phyloP scores from a whole-genome alignment of 768 basidiomycete genomes.

The Daedalea quercina region DNA sequence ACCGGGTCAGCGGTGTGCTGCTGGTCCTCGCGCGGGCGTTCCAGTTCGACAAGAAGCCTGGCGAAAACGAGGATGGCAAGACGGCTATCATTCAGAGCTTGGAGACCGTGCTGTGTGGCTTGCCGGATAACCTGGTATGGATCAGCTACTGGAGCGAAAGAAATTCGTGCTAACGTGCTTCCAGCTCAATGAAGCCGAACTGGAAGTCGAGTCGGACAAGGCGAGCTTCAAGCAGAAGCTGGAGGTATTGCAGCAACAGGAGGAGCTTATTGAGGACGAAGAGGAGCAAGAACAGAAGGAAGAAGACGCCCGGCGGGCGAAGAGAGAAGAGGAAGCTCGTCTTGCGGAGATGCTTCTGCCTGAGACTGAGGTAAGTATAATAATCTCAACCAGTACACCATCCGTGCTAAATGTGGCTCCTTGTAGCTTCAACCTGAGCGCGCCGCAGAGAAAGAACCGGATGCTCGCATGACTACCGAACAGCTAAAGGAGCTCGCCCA shows the following conservation, averaged over 20 bases:
- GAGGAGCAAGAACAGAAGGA: slow-evolving; percentile 97
- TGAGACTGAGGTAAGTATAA: slow-evolving; percentile 69
- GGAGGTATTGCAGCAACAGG: slow-evolving; percentile 95
- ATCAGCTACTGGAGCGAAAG: neutral
- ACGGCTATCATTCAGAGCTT: slow-evolving; percentile 73
- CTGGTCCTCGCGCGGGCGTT: slow-evolving; percentile 94
- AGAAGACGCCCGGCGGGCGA: slow-evolving; percentile 82
- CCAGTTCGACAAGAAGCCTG: slow-evolving; percentile 76
- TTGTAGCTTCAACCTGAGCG: slow-evolving; percentile 57
- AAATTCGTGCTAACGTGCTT: slow-evolving; percentile 3
- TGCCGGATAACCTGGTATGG: slow-evolving; percentile 91
- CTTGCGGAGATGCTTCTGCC: slow-evolving; percentile 80
- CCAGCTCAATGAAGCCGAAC: slow-evolving; percentile 94
- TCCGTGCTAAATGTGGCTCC: neutral
- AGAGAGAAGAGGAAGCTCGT: slow-evolving; percentile 69
- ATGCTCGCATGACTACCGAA: slow-evolving; percentile 96
- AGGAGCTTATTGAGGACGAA: slow-evolving; percentile 99
- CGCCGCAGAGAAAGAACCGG: slow-evolving; percentile 35
- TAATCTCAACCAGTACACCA: neutral
- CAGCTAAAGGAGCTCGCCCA: slow-evolving; percentile 93
- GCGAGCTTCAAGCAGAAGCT: slow-evolving; percentile 98
- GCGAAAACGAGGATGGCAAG: slow-evolving; percentile 77
- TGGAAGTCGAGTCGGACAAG: slow-evolving; percentile 90
- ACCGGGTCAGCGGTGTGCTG: slow-evolving; percentile 89
- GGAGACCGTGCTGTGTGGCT: slow-evolving; percentile 83